Conservation (phyloP, 2,329 filamentous ascomycete genomes). For the Botrytis fabae region DNA sequence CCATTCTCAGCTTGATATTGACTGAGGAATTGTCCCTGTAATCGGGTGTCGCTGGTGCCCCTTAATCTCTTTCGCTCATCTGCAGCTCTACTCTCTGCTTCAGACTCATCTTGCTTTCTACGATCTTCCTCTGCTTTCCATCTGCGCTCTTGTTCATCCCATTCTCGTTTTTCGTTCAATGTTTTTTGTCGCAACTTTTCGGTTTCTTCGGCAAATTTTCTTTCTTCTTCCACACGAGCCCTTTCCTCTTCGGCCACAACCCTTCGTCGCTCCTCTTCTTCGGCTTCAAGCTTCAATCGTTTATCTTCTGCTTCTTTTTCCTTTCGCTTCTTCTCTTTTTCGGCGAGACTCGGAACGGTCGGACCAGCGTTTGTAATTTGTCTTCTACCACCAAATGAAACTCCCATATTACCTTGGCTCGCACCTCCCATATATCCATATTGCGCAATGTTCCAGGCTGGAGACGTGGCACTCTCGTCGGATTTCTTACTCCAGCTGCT, state of each 20-base stretch:
- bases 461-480: conserved; percentile 77
- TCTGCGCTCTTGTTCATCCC: conserved; percentile 73
- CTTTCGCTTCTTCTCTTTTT: conserved; percentile 72
- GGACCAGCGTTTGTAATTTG: conserved; percentile 88
- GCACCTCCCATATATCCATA: conserved; percentile 98
- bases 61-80: conserved; percentile 64
- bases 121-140: conserved; percentile 78
- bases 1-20: conserved; percentile 78
- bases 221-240: conserved; percentile 62
- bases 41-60: conserved; percentile 61
- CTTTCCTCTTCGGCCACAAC: conserved; percentile 59
- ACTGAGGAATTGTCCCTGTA: conserved; percentile 82
- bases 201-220: conserved; percentile 65
- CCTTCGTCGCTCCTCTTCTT: conserved; percentile 53
- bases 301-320: conserved; percentile 61
- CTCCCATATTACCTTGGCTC: conserved; percentile 91
- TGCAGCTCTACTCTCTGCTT: conserved; percentile 65
- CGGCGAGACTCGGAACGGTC: conserved; percentile 74
- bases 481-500: conserved; percentile 89
- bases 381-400: conserved; percentile 85
- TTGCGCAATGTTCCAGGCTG: conserved; percentile 97
- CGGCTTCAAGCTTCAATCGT: conserved; percentile 54
- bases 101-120: conserved; percentile 69
- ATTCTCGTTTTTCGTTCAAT: conserved; percentile 68
- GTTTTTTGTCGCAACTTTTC: conserved; percentile 56